These are phyloP conservation scores for Haplosporangium gracile DNA, from an alignment of 192 early-diverging fungal species.

Conservation along the genomic window DNA sequence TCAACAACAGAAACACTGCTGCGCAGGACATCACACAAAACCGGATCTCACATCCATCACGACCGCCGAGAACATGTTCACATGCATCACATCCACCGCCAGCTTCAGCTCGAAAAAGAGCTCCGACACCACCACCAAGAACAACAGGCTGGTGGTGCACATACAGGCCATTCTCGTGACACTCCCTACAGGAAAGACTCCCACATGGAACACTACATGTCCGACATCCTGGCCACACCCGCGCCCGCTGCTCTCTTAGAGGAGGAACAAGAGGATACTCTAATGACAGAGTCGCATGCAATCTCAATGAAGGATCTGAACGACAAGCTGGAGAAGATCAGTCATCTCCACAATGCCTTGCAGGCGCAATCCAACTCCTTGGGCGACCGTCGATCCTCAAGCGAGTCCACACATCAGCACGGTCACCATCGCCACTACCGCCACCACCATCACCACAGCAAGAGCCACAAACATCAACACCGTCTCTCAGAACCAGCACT, in stretches of 20 bases:
- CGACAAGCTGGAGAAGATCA: neutral
- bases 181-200: neutral
- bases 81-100: slow-evolving; percentile 2
- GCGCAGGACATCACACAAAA: neutral
- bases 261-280: neutral
- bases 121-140: neutral
- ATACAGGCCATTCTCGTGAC: neutral
- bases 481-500: neutral
- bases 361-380: neutral
- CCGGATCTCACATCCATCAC: neutral
- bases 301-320: neutral
- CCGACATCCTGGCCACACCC: neutral
- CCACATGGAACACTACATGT: neutral
- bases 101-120: neutral
- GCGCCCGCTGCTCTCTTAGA: neutral
- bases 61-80: neutral
- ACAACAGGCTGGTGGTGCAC: neutral
- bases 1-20: neutral
- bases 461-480: neutral
- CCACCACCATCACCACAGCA: neutral
- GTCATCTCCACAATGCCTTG: neutral
- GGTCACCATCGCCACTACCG: neutral
- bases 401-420: neutral
- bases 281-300: neutral
- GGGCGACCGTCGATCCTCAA: neutral